Evolutionary conservation across 1,139 yeast species (phyloP).

Genomic region (Arxiozyma slooffiae): DNA sequence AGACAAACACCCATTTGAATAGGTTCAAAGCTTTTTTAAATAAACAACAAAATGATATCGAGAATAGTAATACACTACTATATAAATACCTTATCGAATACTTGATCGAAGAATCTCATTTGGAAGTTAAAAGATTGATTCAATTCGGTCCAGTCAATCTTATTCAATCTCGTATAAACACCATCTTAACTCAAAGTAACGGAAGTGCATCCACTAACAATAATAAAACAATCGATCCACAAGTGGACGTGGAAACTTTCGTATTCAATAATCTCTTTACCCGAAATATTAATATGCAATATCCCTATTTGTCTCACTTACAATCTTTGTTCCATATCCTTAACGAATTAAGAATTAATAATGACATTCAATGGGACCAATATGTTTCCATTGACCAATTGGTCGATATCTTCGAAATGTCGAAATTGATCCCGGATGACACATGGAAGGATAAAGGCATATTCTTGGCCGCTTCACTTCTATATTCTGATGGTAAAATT

Average conservation of each 20-base stretch:
- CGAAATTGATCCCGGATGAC: conserved; percentile 17
- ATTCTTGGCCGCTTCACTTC: conserved; percentile 20
- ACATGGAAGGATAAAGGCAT: conserved; percentile 18
- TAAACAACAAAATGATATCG: conserved; percentile 8
- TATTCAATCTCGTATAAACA: neutral
- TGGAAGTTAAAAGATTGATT: conserved; percentile 18
- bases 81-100: conserved; percentile 14
- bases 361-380: neutral
- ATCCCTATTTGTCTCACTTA: conserved; percentile 1
- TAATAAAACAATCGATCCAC: neutral
- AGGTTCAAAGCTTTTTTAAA: conserved; percentile 18
- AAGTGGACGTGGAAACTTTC: neutral
- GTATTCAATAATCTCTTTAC: neutral
- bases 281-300: neutral
- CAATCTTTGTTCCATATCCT: neutral
- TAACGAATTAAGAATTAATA: conserved; percentile 1
- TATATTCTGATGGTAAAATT: conserved; percentile 23
- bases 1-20: neutral
- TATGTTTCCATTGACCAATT: conserved; percentile 13
- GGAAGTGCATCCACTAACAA: neutral
- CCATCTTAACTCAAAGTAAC: neutral
- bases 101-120: conserved; percentile 17
- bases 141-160: conserved; percentile 8
- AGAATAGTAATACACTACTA: neutral
- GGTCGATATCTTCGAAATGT: conserved; percentile 23